phyloP scores from a whole-genome alignment of 2,329 filamentous ascomycete species.

The Beauveria bassiana region DNA sequence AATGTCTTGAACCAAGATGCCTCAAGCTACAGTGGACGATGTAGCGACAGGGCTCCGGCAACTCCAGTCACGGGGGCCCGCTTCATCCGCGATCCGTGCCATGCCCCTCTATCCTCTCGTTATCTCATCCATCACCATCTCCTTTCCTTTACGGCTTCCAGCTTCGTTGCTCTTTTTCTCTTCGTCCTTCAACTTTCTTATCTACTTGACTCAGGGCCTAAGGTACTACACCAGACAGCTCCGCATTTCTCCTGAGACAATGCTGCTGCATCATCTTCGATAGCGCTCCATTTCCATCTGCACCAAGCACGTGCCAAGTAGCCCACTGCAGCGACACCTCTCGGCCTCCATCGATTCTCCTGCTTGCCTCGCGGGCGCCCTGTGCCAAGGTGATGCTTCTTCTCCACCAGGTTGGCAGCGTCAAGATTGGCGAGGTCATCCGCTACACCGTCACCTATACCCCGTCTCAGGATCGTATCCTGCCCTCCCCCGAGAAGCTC shows the following conservation, averaged over 20 bases:
- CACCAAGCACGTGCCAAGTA: slow-evolving; percentile 9
- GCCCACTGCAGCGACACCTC: neutral
- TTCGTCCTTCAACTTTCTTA: neutral
- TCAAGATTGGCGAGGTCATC: slow-evolving; percentile 91
- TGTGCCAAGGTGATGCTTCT: slow-evolving; percentile 62
- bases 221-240: neutral
- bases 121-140: neutral
- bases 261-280: neutral
- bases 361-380: slow-evolving; percentile 2
- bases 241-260: neutral
- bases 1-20: neutral
- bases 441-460: slow-evolving; percentile 91
- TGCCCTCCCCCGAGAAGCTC: slow-evolving; percentile 74
- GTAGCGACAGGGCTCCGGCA: neutral
- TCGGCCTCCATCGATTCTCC: neutral
- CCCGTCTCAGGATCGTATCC: slow-evolving; percentile 78
- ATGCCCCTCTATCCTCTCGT: neutral
- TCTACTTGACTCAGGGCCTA: neutral
- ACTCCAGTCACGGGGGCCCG: slow-evolving; percentile 4
- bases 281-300: neutral
- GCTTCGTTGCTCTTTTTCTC: neutral
- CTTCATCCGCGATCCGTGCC: slow-evolving; percentile 2
- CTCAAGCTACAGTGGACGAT: too few species aligned
- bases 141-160: neutral
- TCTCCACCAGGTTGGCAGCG: slow-evolving; percentile 80